A percentile compares a stretch with the other conserved stretches of the same genome.
Evolutionary conservation across 1,139 yeast species (phyloP).

Genomic region (Diutina ranongensis): DNA sequence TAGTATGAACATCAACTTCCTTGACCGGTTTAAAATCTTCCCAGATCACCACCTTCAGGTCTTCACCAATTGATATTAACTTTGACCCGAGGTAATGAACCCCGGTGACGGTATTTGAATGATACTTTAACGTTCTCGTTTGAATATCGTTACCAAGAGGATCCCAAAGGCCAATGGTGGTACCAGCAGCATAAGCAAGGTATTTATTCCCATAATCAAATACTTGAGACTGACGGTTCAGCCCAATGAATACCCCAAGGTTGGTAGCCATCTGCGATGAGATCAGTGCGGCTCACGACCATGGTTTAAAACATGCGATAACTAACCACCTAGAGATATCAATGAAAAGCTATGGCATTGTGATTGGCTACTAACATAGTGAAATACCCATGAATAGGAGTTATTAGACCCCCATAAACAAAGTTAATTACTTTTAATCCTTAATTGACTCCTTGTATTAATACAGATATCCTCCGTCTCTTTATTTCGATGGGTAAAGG

Average conservation of each 20-base stretch:
- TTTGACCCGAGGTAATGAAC: constrained; percentile 43
- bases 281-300: not conserved
- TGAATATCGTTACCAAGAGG: constrained; percentile 45
- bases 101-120: constrained; percentile 44
- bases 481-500: too few relatives aligned
- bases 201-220: not conserved
- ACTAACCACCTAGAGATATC: too few relatives aligned
- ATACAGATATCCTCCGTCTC: too few relatives aligned
- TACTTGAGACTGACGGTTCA: constrained; percentile 5
- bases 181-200: constrained; percentile 70
- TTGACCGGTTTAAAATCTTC: constrained; percentile 21
- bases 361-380: too few relatives aligned
- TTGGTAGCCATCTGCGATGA: not conserved
- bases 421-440: too few relatives aligned
- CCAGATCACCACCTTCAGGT: constrained; percentile 55
- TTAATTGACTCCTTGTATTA: too few relatives aligned
- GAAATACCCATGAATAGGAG: too few relatives aligned
- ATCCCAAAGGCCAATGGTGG: constrained; percentile 64
- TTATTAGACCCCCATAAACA: too few relatives aligned
- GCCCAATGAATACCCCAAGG: constrained; percentile 3
- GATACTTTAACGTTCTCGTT: constrained; percentile 44
- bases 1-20: constrained; percentile 21
- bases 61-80: constrained; percentile 54
- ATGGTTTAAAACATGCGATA: too few relatives aligned
- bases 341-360: too few relatives aligned